These are phyloP conservation scores for Canavalia ensiformis DNA, from an alignment of 306 rosid genomes.

Conservation along the genomic window DNA sequence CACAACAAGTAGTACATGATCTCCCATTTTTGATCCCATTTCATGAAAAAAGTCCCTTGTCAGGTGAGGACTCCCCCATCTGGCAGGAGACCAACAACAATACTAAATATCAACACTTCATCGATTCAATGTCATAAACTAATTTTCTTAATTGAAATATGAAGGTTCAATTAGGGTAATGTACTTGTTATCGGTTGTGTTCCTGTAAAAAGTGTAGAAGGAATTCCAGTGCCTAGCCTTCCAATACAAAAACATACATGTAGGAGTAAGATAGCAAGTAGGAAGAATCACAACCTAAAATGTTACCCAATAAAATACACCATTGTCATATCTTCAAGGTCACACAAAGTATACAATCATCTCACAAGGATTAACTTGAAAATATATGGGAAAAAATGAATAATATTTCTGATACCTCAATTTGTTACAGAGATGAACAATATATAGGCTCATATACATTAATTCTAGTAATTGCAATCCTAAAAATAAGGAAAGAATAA, in stretches of 20 bases:
- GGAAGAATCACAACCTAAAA: slow-evolving; percentile 17
- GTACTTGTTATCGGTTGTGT: slow-evolving; percentile 92
- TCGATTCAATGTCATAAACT: slow-evolving; percentile 23
- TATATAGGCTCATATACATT: too few species aligned
- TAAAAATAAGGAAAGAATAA: too few species aligned
- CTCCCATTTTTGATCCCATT: slow-evolving; percentile 92
- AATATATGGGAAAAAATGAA: too few species aligned
- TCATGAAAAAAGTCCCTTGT: slow-evolving; percentile 89
- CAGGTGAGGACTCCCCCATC: slow-evolving; percentile 97
- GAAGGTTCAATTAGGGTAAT: slow-evolving; percentile 45
- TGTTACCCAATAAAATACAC: not conserved
- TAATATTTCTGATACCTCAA: too few species aligned
- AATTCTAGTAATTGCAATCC: too few species aligned
- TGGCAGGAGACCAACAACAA: slow-evolving; percentile 49
- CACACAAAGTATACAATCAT: not conserved
- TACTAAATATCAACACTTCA: slow-evolving; percentile 40
- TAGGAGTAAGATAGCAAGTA: slow-evolving; percentile 21
- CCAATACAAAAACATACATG: slow-evolving; percentile 48
- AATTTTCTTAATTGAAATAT: slow-evolving; percentile 5
- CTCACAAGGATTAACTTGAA: not conserved
- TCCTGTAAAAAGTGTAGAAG: slow-evolving; percentile 86
- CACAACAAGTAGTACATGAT: slow-evolving; percentile 77
- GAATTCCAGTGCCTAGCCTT: slow-evolving; percentile 94
- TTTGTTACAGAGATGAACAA: too few species aligned
- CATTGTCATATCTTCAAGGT: slow-evolving; percentile 31